These are phyloP conservation scores for Globomyces sp. DNA, from an alignment of 371 early-diverging fungal species.

Conservation along the genomic window DNA sequence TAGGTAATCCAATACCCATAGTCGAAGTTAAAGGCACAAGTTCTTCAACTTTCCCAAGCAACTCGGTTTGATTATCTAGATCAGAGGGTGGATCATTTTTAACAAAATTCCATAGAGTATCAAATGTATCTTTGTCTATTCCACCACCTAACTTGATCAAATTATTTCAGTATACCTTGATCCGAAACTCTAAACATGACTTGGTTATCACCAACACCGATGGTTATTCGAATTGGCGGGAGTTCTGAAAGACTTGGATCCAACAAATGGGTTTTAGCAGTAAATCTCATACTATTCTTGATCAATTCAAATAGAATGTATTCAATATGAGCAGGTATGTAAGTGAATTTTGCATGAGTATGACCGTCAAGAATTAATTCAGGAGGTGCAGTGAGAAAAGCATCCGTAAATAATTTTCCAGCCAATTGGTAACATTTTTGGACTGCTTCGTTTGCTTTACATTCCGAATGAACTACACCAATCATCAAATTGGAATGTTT, in stretches of 20 bases:
- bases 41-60: conserved; percentile 61
- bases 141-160: conserved; percentile 65
- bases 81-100: conserved; percentile 22
- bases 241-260: conserved; percentile 17
- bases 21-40: conserved; percentile 41
- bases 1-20: conserved; percentile 83
- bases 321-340: conserved; percentile 90
- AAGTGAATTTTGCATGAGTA: conserved; percentile 65
- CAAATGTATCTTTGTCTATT: conserved; percentile 61
- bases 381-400: conserved; percentile 51
- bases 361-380: conserved; percentile 65
- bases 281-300: conserved; percentile 79
- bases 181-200: conserved; percentile 90
- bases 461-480: conserved; percentile 51
- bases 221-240: conserved; percentile 75
- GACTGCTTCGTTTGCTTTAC: conserved; percentile 59
- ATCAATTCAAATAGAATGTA: conserved; percentile 92
- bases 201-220: conserved; percentile 53
- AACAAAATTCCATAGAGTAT: conserved; percentile 75
- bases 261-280: conserved; percentile 34
- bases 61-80: conserved; percentile 19
- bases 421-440: conserved; percentile 58
- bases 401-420: conserved; percentile 39
- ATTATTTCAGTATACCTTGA: conserved; percentile 35
- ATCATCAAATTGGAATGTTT: conserved; percentile 35